Evolutionary conservation across 2,329 filamentous ascomycete genomes (phyloP).

Genomic region (Pseudocercospora musae): DNA sequence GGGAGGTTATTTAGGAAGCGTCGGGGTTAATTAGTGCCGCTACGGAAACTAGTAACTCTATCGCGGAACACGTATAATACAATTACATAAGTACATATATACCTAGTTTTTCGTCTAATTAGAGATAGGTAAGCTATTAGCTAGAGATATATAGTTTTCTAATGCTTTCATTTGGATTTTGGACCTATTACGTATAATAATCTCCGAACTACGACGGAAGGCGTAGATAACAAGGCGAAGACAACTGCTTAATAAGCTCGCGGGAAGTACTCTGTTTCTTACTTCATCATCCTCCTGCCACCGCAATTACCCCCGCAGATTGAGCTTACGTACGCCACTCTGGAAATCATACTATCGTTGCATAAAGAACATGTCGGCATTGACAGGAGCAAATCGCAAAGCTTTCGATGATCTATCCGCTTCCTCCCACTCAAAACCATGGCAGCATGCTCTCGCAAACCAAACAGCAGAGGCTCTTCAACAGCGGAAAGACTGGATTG

Average conservation of each 20-base stretch:
- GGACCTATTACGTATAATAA: background rate
- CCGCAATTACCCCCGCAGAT: background rate
- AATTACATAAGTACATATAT: too few species aligned
- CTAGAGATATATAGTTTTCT: background rate
- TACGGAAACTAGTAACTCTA: too few species aligned
- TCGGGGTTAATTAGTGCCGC: too few species aligned
- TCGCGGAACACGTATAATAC: too few species aligned
- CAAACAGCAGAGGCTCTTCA: constrained; percentile 32
- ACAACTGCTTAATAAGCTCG: background rate
- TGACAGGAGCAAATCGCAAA: constrained; percentile 36
- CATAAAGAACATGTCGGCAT: constrained; percentile 29
- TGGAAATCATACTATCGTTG: background rate
- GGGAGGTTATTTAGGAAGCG: too few species aligned
- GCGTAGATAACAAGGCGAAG: background rate
- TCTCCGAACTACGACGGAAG: background rate
- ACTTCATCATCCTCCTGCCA: background rate
- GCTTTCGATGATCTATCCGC: constrained; percentile 35
- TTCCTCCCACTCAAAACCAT: constrained; percentile 33
- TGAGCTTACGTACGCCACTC: background rate
- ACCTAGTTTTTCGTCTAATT: too few species aligned
- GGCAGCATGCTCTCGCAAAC: constrained; percentile 30
- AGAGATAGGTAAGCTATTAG: background rate
- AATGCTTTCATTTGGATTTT: background rate
- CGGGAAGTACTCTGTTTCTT: background rate
- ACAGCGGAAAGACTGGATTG: constrained; percentile 31